Conservation (phyloP, 352 stramenopile genomes). For the Phytophthora pistaciae region DNA sequence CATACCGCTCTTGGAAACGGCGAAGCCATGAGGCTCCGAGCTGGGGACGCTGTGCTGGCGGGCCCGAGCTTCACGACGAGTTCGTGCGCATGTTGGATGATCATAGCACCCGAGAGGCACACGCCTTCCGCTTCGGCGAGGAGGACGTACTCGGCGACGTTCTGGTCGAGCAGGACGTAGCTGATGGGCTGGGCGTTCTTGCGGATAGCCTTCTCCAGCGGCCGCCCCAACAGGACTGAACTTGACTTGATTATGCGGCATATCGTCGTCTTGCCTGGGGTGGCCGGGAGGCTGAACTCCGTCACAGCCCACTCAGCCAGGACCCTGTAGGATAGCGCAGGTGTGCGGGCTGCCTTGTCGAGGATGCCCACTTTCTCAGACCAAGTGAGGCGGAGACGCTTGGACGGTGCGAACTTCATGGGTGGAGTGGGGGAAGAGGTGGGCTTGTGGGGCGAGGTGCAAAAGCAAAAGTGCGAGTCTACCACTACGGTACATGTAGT, state of each 20-base stretch:
- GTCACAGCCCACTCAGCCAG: background rate
- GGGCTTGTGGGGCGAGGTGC: no score
- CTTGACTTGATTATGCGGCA: background rate
- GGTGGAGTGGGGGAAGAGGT: no score
- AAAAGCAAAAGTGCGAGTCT: no score
- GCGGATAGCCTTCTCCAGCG: background rate
- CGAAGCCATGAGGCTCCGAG: background rate
- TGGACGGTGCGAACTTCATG: background rate
- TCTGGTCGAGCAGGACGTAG: background rate
- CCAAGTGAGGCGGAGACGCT: background rate
- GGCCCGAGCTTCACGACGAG: slow-evolving; percentile 2
- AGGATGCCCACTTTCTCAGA: background rate
- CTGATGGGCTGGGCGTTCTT: background rate
- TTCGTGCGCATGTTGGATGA: background rate
- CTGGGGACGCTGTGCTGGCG: background rate
- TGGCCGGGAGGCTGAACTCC: slow-evolving; percentile 1
- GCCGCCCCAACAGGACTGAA: background rate
- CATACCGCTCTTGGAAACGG: background rate
- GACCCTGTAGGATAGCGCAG: background rate
- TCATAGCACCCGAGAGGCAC: background rate
- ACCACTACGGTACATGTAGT: no score
- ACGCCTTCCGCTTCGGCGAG: slow-evolving; percentile 3
- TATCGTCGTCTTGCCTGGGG: background rate
- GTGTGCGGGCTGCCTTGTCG: background rate
- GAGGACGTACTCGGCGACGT: slow-evolving; percentile 10